Evolutionary conservation across 257 asterid genomes (phyloP), one percentile per base, ranked within the genome.

Genomic region (Petrea volubilis): DNA sequence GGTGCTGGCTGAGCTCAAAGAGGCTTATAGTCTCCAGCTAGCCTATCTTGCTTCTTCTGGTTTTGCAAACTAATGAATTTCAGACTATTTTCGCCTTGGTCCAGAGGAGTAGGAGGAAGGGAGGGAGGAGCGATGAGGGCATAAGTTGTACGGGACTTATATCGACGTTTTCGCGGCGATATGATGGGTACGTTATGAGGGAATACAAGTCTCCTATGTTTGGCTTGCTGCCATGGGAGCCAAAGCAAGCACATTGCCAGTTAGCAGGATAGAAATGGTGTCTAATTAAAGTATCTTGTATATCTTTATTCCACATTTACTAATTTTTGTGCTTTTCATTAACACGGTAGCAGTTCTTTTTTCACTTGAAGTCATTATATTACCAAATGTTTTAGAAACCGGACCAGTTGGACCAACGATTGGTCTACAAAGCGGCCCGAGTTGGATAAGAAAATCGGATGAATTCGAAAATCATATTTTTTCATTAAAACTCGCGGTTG

Each of bases 1-100:
- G 71, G 96, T 91, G 36, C 56, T 93, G 78, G 82, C 79, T 55
- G 96, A 91, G 84, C 94, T 93, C 68, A 85, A 87, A 79, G 88
- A 87, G 70, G 96, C 96, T 44, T 89, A 93, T 64, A 81, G 80
- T 71, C 87, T 89, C 78, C 98, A 91, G 78, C 91, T 93, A 7
- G 74, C 93, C 13, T 84, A 85, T 85, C 85, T 90, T 51, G 89
- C 96, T 29, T 82, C 96, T 21, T 77, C 86, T 14, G 88, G 79
- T 65, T 78, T 53, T 14, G 77, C 75, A 55, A 88, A 81, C 61
- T 86, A 66, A 78, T 29, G 14, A 25, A 44, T 50, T 21, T 18
- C 18, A 9, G 49, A n/a, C 47, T 34, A 46, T 29, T 31, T 52
- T 50, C 14, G n/a, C 69, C 73, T n/a, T 17, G 27, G 11, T 9